Evolutionary conservation across 441 rosid genomes (phyloP).

Genomic region (Gossypium davidsonii): DNA sequence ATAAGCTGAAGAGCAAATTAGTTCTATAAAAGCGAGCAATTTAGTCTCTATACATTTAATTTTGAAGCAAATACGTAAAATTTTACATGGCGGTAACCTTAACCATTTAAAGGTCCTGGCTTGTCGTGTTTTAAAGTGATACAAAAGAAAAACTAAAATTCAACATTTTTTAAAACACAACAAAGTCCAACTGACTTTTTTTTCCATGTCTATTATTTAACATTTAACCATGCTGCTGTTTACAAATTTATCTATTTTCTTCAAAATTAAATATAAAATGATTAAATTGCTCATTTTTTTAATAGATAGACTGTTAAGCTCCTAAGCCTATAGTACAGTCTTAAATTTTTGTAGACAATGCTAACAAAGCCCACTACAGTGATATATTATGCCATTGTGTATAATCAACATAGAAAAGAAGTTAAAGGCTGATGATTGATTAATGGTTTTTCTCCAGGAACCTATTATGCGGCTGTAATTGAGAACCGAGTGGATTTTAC

Average conservation of each 20-base stretch:
- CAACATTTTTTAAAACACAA: too few relatives aligned
- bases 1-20: constrained; percentile 51
- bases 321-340: too few relatives aligned
- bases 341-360: background rate
- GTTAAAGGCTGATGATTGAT: background rate
- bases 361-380: background rate
- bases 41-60: too few relatives aligned
- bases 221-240: too few relatives aligned
- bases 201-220: too few relatives aligned
- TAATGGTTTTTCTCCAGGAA: constrained; percentile 41
- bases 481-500: constrained; percentile 82
- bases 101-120: too few relatives aligned
- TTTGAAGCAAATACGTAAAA: too few relatives aligned
- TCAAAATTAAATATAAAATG: constrained; percentile 12
- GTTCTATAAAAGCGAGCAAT: constrained; percentile 73
- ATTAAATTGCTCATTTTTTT: constrained; percentile 39
- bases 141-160: too few relatives aligned
- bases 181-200: too few relatives aligned
- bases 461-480: constrained; percentile 88
- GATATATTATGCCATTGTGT: background rate
- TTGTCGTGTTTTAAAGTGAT: too few relatives aligned
- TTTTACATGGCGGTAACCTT: too few relatives aligned
- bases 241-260: too few relatives aligned
- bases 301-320: background rate
- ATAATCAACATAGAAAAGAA: background rate